These are phyloP conservation scores for Chrysoporthe cubensis DNA, from an alignment of 2,329 filamentous ascomycete species.

Conservation along the genomic window DNA sequence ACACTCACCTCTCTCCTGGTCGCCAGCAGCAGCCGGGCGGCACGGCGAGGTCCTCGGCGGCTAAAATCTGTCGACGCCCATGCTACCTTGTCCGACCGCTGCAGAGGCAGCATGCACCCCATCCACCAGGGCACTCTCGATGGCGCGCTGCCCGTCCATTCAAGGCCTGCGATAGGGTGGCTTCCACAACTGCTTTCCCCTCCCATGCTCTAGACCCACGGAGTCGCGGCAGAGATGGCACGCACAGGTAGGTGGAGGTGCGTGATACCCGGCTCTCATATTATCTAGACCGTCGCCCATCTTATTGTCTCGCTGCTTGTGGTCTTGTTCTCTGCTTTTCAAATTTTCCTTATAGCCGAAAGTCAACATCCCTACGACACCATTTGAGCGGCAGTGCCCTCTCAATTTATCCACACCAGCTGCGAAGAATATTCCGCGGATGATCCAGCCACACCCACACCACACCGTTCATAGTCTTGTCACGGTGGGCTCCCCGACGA, in stretches of 20 bases:
- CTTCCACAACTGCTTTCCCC: not conserved
- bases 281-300: constrained; percentile 26
- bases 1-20: not conserved
- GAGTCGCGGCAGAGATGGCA: constrained; percentile 1
- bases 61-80: not conserved
- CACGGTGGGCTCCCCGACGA: not conserved
- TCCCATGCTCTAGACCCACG: constrained; percentile 4
- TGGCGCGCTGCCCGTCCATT: constrained; percentile 4
- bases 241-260: constrained; percentile 13
- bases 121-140: not conserved
- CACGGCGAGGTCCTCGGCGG: not conserved
- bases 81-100: not conserved
- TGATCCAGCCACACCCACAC: not conserved
- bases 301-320: not conserved
- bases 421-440: not conserved
- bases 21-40: not conserved
- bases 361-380: not conserved
- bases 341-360: not conserved
- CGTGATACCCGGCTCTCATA: constrained; percentile 27
- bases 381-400: not conserved
- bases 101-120: constrained; percentile 1
- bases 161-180: constrained; percentile 2
- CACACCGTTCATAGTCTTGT: not conserved
- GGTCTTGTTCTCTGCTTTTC: not conserved
- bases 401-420: not conserved